Conservation (phyloP, 148 eudicot species). For the Chenopodium album region DNA sequence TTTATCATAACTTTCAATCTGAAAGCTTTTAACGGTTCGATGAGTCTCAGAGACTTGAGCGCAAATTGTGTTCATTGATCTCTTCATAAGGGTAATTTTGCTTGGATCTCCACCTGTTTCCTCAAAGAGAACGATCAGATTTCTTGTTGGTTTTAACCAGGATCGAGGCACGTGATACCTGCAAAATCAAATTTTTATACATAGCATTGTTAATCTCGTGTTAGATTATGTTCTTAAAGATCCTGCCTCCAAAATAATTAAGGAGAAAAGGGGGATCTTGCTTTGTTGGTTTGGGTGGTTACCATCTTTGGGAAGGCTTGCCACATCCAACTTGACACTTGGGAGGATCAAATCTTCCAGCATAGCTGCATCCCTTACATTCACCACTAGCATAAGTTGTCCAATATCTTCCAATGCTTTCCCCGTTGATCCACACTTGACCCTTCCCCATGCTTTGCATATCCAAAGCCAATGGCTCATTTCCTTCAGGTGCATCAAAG, state of each 20-base stretch:
- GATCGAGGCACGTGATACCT: conserved; percentile 90
- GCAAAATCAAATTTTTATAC: conserved; percentile 7
- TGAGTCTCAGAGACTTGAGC: conserved; percentile 73
- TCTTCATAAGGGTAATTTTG: conserved; percentile 56
- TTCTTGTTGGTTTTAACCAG: conserved; percentile 79
- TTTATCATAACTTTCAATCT: conserved; percentile 48
- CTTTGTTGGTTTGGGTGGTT: conserved; percentile 10
- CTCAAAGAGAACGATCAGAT: conserved; percentile 79
- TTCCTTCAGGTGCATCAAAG: conserved; percentile 77
- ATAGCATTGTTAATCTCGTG: too few relatives aligned
- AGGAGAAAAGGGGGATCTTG: background rate
- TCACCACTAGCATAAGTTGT: conserved; percentile 58
- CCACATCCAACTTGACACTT: conserved; percentile 93
- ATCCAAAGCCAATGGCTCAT: conserved; percentile 84
- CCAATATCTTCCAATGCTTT: conserved; percentile 95
- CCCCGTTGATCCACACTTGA: conserved; percentile 91
- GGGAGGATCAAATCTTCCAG: conserved; percentile 60
- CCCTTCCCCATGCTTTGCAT: conserved; percentile 98
- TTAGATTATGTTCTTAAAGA: too few relatives aligned
- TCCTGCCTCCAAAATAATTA: background rate
- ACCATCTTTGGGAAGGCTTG: conserved; percentile 92
- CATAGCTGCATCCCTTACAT: conserved; percentile 68
- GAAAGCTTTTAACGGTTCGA: conserved; percentile 63
- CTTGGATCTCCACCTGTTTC: conserved; percentile 91
- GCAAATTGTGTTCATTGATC: conserved; percentile 62